These are phyloP conservation scores for Detonula confervacea DNA, from an alignment of 352 stramenopile genomes.

Conservation along the genomic window DNA sequence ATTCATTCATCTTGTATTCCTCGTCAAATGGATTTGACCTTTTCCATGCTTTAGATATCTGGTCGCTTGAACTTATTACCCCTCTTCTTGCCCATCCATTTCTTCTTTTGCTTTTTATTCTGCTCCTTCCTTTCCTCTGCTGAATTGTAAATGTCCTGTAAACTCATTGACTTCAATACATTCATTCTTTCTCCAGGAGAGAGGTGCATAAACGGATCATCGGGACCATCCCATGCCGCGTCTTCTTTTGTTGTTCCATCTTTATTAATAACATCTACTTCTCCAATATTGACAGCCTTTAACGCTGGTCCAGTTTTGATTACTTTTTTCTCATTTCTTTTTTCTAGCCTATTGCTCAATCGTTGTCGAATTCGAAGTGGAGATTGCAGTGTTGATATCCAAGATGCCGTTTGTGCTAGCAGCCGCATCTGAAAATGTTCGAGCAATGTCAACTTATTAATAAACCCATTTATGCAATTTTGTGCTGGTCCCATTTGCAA, in stretches of 20 bases:
- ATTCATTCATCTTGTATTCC: no score
- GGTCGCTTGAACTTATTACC: conserved; percentile 50
- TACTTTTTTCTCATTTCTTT: conserved; percentile 14
- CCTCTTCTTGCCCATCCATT: conserved; percentile 25
- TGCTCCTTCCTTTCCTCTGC: conserved; percentile 45
- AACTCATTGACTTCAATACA: conserved; percentile 66
- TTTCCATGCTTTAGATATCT: no score
- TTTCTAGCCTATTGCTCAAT: conserved; percentile 23
- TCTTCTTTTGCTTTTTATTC: conserved; percentile 57
- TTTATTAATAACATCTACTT: conserved; percentile 41
- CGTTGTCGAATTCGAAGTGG: conserved; percentile 52
- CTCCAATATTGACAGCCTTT: conserved; percentile 62
- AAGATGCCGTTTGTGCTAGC: conserved; percentile 32
- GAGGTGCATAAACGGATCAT: conserved; percentile 74
- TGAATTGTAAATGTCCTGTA: conserved; percentile 62
- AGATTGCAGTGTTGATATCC: conserved; percentile 43
- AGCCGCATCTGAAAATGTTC: conserved; percentile 23
- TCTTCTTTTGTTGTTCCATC: conserved; percentile 61
- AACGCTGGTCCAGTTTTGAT: conserved; percentile 34
- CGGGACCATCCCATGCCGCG: conserved; percentile 62
- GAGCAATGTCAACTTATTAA: no score
- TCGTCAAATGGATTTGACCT: no score
- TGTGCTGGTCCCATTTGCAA: no score
- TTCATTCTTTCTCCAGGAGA: conserved; percentile 61
- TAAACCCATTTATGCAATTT: no score